Conservation (phyloP, 495 filamentous ascomycete genomes). For the Pseudotulostoma volvatum region DNA sequence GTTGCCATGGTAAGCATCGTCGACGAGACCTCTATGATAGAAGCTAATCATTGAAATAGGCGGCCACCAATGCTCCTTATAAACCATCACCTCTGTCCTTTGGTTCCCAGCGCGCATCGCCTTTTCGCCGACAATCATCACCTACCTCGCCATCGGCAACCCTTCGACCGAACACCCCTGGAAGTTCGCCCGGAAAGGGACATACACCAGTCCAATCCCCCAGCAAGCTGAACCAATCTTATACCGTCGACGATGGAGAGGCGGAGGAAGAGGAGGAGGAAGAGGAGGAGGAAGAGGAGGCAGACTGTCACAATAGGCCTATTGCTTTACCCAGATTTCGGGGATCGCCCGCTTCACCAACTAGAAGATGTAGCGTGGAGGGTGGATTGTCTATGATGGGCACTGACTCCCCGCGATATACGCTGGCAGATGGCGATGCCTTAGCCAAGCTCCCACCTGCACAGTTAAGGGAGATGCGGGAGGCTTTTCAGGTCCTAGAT, state of each 20-base stretch:
- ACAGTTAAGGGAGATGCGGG: constrained; percentile 59
- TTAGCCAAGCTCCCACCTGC: constrained; percentile 46
- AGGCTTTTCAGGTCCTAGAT: constrained; percentile 78
- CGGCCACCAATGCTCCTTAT: constrained; percentile 35
- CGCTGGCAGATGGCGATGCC: constrained; percentile 27
- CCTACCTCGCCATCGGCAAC: constrained; percentile 29
- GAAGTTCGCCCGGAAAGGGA: constrained; percentile 27
- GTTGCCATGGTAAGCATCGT: no score
- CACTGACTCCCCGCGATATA: not conserved
- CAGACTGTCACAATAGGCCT: no score
- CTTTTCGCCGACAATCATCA: constrained; percentile 51
- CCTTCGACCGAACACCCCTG: constrained; percentile 21
- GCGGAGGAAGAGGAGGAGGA: constrained; percentile 11
- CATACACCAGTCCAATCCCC: constrained; percentile 30
- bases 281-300: constrained; percentile 9
- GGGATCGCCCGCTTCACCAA: constrained; percentile 28
- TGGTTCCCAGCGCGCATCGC: constrained; percentile 51
- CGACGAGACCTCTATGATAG: not conserved
- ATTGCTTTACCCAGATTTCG: constrained; percentile 25
- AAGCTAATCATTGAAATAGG: constrained; percentile 3
- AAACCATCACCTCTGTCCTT: constrained; percentile 59
- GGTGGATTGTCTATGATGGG: constrained; percentile 3
- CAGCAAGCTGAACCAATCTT: constrained; percentile 33
- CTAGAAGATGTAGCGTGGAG: constrained; percentile 16
- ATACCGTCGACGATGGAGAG: constrained; percentile 22